Base-by-base conservation (phyloP, 805 yeast species). In the Zygoascus bituminiphila region DNA sequence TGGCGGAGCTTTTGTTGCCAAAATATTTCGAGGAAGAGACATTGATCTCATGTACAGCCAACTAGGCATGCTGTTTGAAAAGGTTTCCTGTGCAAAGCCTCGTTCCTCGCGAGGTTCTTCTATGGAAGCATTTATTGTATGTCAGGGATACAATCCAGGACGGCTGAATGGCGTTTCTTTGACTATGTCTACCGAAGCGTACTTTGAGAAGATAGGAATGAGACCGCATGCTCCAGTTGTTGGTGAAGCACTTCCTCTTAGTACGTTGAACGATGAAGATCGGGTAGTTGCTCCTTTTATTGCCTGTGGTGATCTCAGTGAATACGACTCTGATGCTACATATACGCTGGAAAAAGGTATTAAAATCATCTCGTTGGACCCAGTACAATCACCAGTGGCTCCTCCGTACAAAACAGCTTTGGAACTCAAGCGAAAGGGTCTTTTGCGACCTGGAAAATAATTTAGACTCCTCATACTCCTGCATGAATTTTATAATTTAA, bases 331-430 rank as follows among this genome's bases (percentile, higher is more conserved):
- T 0, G 98, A 93, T 67, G 98, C 98, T 0, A 91, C 98, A 0
- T 93, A 93, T 62, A 65, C 59, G 2, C 61, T 81, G 35, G 80
- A 78, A 25, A 65, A 62, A 35, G 64, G 63, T 19, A 64, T 62
- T 17, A 64, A 67, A 5, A 55, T 62, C 25, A 51, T 63, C 2
- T 81, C 88, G 50, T 67, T 93, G 51, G 94, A 88, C 56, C 98
- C 98, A 0, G 95, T 93, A 9, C 98, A 93, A 60, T 73, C 80
- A 64, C 98, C 98, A 7, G 89, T 96, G 0, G 93, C 95, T 26
- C 98, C 98, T 1, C 97, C 98, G 1, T 93, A 93, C 66, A 91
- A 91, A 67, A 78, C 79, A 50, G 98, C 98, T 0, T 67, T 93
- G 49, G 95, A 88, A 62, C 71, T 86, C 76, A 88, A 86, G 66